These are phyloP conservation scores for Phytopythium mirpurense DNA, from an alignment of 352 stramenopile genomes.

Conservation along the genomic window DNA sequence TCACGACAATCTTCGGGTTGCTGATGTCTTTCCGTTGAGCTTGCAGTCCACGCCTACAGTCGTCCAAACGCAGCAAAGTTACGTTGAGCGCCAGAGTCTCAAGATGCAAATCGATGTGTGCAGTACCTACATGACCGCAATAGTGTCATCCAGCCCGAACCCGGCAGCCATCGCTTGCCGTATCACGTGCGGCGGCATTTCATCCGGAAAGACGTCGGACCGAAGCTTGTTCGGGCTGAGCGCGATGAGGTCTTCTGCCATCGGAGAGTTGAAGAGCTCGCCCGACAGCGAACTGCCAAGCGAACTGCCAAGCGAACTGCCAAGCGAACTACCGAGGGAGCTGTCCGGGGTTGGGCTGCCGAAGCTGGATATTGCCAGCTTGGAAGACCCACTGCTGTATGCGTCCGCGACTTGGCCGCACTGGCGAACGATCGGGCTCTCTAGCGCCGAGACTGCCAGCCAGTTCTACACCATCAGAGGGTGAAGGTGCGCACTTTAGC, in stretches of 20 bases:
- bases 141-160: slow-evolving; percentile 36
- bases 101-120: background rate
- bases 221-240: slow-evolving; percentile 45
- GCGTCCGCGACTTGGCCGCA: background rate
- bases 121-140: slow-evolving; percentile 48
- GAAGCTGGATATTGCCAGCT: background rate
- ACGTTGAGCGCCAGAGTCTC: background rate
- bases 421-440: slow-evolving; percentile 35
- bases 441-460: slow-evolving; percentile 42
- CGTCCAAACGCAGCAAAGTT: background rate
- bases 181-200: slow-evolving; percentile 44
- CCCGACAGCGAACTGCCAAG: slow-evolving; percentile 10
- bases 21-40: slow-evolving; percentile 37
- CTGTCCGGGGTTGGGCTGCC: background rate
- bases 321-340: slow-evolving; percentile 7
- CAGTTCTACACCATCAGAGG: slow-evolving; percentile 48
- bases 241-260: slow-evolving; percentile 35
- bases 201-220: slow-evolving; percentile 39
- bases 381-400: background rate
- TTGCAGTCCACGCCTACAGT: slow-evolving; percentile 38
- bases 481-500: too few species aligned
- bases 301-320: slow-evolving; percentile 7
- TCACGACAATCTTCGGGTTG: slow-evolving; percentile 31
- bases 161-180: slow-evolving; percentile 46
- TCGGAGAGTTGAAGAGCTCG: slow-evolving; percentile 31